phyloP scores from a whole-genome alignment of 495 filamentous ascomycete species.

The Amniculicola lignicola region DNA sequence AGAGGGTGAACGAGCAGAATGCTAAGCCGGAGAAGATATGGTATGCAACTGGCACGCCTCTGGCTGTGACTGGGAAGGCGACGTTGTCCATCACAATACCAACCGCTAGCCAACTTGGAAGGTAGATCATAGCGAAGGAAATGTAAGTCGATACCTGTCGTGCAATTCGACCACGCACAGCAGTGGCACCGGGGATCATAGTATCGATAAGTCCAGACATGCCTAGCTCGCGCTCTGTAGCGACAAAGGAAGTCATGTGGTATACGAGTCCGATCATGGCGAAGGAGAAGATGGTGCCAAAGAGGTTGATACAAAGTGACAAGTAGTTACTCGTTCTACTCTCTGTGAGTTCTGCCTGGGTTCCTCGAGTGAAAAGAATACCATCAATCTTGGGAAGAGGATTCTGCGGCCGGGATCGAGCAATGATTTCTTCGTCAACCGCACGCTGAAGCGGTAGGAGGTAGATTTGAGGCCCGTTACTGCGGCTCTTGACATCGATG shows the following conservation, averaged over 20 bases:
- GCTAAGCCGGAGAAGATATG: conserved; percentile 64
- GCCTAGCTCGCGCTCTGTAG: conserved; percentile 71
- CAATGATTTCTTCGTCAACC: conserved; percentile 57
- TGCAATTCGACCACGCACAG: conserved; percentile 64
- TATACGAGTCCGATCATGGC: conserved; percentile 56
- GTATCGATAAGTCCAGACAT: conserved; percentile 77
- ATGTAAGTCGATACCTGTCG: conserved; percentile 66
- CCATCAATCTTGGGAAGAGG: conserved; percentile 51
- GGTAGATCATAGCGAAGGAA: conserved; percentile 64
- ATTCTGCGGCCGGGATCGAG: conserved; percentile 43
- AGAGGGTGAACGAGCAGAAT: conserved; percentile 64
- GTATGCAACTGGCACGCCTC: conserved; percentile 59
- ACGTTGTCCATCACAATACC: conserved; percentile 59
- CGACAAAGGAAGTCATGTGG: conserved; percentile 66
- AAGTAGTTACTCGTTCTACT: conserved; percentile 44
- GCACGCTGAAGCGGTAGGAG: conserved; percentile 69
- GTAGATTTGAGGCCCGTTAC: conserved; percentile 65
- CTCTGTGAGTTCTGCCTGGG: conserved; percentile 55
- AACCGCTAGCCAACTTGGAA: conserved; percentile 67
- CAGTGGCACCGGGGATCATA: conserved; percentile 65
- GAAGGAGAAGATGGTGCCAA: conserved; percentile 54
- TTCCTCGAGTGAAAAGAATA: conserved; percentile 67
- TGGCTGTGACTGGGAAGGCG: conserved; percentile 60
- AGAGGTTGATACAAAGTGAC: conserved; percentile 57
- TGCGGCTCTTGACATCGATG: conserved; percentile 53